Base-by-base conservation (phyloP, 1,284 basidiomycete genomes). In the Blastosporella zonata region DNA sequence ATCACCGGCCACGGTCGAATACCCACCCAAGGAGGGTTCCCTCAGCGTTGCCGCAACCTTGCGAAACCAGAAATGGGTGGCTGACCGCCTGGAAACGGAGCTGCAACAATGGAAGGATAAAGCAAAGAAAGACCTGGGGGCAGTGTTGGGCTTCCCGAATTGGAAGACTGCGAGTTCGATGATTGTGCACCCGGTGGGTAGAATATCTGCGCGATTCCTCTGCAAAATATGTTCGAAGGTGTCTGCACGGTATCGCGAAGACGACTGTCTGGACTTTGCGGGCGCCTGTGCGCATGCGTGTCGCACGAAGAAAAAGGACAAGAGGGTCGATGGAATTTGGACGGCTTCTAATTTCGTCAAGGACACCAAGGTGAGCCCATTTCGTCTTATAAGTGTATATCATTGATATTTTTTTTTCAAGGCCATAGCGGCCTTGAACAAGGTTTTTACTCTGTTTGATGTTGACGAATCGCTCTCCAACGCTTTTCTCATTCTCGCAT, bases 241-340 rank as follows among this genome's bases (percentile, higher is more conserved):
- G 2, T 60, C 65, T 12, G 57, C 50, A 18, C 62, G 60, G 27
- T 68, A 69, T 54, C 59, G 61, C 22, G 66, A 66, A 33, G 68
- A 72, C 35, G 67, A 61, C 20, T 75, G 75, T 55, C 62, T 88
- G 46, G 75, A 78, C 56, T 82, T 83, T 52, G 63, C 60, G 9
- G 76, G 69, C 1, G 81, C 73, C 6, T 87, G 84, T 61, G 64
- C 61, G 37, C 85, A 88, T 57, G 62, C 70, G 27, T 88, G 86
- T 59, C 53, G 50, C 2, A 55, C 59, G 23, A 45, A 62, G 37
- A 61, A 63, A 35, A 59, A 54, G 22, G 43, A 52, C 27, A 59
- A 55, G 40, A 55, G 58, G 39, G 62, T 58, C 50, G 68, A 67
- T 29, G 60, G 58, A 17, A 57, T 59, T 2, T 86, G 83, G 81